Percentiles rank a stretch among this genome's conserved stretches.
Evolutionary conservation across 1,284 basidiomycete species (phyloP).

Genomic region (Malassezia slooffiae): DNA sequence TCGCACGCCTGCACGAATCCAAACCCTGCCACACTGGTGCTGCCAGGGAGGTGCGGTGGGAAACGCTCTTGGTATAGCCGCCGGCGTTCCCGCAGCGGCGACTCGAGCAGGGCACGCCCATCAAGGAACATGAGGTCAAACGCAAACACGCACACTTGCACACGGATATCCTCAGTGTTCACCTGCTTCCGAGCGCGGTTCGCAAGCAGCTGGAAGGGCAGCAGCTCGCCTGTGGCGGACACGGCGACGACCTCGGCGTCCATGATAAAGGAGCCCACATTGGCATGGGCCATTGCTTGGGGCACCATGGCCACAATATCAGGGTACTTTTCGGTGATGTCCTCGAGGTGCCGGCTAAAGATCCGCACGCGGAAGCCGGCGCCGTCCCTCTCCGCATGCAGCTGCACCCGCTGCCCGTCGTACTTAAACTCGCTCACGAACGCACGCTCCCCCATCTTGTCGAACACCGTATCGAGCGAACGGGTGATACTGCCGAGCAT

Average conservation of each 20-base stretch:
- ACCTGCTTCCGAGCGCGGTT: constrained; percentile 40
- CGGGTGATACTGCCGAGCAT: constrained; percentile 56
- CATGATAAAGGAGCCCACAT: constrained; percentile 61
- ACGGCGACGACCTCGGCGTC: constrained; percentile 60
- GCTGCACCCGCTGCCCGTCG: constrained; percentile 76
- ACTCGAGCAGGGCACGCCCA: constrained; percentile 59
- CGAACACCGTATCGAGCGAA: constrained; percentile 71
- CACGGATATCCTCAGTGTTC: constrained; percentile 35
- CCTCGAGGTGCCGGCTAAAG: constrained; percentile 80
- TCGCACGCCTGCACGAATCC: constrained; percentile 67
- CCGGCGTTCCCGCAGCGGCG: constrained; percentile 64
- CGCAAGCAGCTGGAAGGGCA: constrained; percentile 38
- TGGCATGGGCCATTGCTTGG: constrained; percentile 24
- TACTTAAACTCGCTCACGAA: constrained; percentile 60
- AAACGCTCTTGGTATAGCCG: constrained; percentile 54
- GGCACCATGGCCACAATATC: constrained; percentile 57
- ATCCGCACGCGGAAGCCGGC: constrained; percentile 54
- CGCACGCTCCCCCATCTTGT: constrained; percentile 51
- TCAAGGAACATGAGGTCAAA: constrained; percentile 40
- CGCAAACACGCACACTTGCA: constrained; percentile 39
- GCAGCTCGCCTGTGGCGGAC: constrained; percentile 25
- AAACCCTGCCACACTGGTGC: constrained; percentile 57
- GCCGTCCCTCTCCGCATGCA: constrained; percentile 54
- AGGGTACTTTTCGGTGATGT: constrained; percentile 82
- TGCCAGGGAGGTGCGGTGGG: constrained; percentile 44